Evolutionary conservation across 352 stramenopile species (phyloP), one percentile per base, ranked within the genome.

Genomic region (Phytophthora foliorum): DNA sequence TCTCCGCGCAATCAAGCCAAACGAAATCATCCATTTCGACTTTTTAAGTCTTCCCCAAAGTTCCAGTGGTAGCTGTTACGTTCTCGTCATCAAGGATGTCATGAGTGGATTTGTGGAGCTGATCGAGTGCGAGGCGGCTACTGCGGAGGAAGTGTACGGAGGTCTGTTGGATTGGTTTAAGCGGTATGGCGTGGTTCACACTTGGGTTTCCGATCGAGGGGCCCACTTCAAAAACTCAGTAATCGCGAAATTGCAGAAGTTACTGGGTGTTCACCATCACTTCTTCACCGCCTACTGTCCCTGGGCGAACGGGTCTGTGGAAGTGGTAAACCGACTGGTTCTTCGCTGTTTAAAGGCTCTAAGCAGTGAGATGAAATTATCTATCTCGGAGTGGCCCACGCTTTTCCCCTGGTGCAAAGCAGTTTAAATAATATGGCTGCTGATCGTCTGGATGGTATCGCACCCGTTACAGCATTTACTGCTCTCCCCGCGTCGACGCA

Each of bases 11-110:
- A 75, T 60, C 0, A 75, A 69, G 32, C 76, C 69, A 1, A 84
- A 81, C n/a, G 58, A 84, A 21, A 16, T 79, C 3, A 14, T 81
- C 2, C 65, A 81, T 57, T 81, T 84, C 52, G 69, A 80, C 19
- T 81, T 68, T 21, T 31, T 84, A 1, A 56, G 17, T 0, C 55
- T 81, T n/a, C 65, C 69, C 0, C 8, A 54, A 25, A 38, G 32
- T 16, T 38, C 32, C 13, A 16, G 13, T 17, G 32, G 32, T 16
- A 13, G 10, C 13, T 17, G 13, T 38, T 75, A 84, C 13, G 62
- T 84, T 0, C 41, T 81, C 0, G 61, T 84, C 1, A 13, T 78
- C 4, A 77, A 81, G n/a, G 69, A 81, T 19, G 69, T 67, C 22
- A 67, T 81, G 57, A 61, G 32, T 4, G 62, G 66, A 16, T 84